Conservation (phyloP, 352 stramenopile genomes). For the Globisporangium mamillatum region DNA sequence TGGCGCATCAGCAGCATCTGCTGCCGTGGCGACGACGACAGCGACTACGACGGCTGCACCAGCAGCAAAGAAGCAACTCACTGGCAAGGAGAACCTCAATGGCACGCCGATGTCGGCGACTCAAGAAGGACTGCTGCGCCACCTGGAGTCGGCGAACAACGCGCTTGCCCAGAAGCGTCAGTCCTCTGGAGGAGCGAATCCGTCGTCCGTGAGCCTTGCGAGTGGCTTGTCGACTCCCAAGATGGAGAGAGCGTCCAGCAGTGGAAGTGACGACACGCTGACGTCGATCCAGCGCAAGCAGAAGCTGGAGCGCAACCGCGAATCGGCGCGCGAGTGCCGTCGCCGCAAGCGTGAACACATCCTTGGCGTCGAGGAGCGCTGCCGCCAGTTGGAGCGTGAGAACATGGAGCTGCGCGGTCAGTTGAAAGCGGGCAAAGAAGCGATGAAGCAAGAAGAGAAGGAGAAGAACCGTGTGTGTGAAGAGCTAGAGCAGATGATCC, state of each 20-base stretch:
- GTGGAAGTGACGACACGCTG: slow-evolving; percentile 43
- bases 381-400: slow-evolving; percentile 83
- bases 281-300: slow-evolving; percentile 68
- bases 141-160: slow-evolving; percentile 74
- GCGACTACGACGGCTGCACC: slow-evolving; percentile 11
- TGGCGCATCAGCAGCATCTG: not conserved
- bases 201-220: slow-evolving; percentile 2
- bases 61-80: slow-evolving; percentile 26
- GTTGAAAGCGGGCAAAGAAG: slow-evolving; percentile 86
- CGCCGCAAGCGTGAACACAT: slow-evolving; percentile 88
- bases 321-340: slow-evolving; percentile 89
- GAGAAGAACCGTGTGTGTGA: slow-evolving; percentile 85
- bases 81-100: slow-evolving; percentile 22
- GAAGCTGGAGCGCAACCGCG: slow-evolving; percentile 91
- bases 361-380: slow-evolving; percentile 72
- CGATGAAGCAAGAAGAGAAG: slow-evolving; percentile 81
- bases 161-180: slow-evolving; percentile 64
- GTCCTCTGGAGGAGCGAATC: slow-evolving; percentile 13
- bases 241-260: slow-evolving; percentile 48
- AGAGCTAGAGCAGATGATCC: slow-evolving; percentile 82
- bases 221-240: slow-evolving; percentile 37
- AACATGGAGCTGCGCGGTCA: slow-evolving; percentile 91
- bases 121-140: slow-evolving; percentile 57
- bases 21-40: not conserved
- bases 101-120: slow-evolving; percentile 45